Base-by-base conservation (phyloP, 2,329 filamentous ascomycete genomes). In the Dothistroma pini region DNA sequence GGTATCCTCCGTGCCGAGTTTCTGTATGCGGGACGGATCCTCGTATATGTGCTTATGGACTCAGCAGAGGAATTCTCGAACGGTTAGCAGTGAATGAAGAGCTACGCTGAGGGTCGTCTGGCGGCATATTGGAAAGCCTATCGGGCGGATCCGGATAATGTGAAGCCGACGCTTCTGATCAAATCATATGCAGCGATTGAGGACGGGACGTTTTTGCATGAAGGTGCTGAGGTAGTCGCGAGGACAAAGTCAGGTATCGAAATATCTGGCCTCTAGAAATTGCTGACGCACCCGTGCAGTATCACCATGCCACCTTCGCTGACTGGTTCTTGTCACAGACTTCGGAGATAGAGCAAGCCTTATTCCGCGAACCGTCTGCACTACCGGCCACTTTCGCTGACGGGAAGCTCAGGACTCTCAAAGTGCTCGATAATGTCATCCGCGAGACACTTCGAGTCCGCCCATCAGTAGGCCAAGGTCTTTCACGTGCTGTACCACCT, bases 381-480 rank as follows among this genome's bases (percentile, higher is more conserved):
- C 41, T 72, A 5, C 35, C 32, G 8, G 54, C 56, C 4, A 48
- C 54, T 8, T 69, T 66, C 54, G 61, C 49, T n/a, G 64, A 67
- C 49, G 62, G 63, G 29, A 70, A 75, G 14, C 64, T 77, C 0
- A 71, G 72, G 14, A 56, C 54, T 2, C 64, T 72, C 1, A 71
- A 75, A 1, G 12, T 75, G 1, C 63, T 77, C 14, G 73, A 76
- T 56, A 71, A 71, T 5, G 72, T 75, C 2, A 74, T 79, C 35
- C 67, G 75, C 29, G 77, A 79, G 56, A 75, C 76, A 2, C 61
- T 77, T 19, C 72, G 77, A 0, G 59, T 77, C 11, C 75, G 75
- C 56, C 70, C 63, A 19, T 72, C 52, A 44, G 75, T 73, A 6
- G 74, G 75, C 2, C 70, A 69, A 19, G 70, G 68, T 47, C 64